Evolutionary conservation across 106 monocot species (phyloP), one percentile per base, ranked within the genome.

Genomic region (Dioscorea zingiberensis): DNA sequence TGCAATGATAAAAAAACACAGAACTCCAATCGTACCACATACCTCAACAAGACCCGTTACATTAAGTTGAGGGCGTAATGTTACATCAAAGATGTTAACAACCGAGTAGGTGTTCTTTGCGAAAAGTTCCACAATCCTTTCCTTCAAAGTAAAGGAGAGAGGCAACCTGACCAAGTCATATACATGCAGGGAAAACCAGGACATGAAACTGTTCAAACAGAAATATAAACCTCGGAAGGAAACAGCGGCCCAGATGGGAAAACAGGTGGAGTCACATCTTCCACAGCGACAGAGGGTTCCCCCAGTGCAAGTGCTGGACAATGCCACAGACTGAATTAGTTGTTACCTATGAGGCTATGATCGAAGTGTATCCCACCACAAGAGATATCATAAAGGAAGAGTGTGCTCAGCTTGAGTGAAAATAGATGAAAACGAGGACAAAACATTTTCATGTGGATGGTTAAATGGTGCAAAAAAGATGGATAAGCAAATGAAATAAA

Each of bases 21-120:
- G 38, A 38, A 38, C 38, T 38, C 38, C 38, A 38, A 6, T 6
- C 6, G 38, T 38, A 11, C n/a, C 4, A 29, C 71, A 69, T 77
- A 91, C 95, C 95, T 95, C 95, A 77, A 95, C 87, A 47, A 88
- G 75, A 63, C 95, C 95, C 62, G 95, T 88, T 47, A 81, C 76
- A 75, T 91, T 95, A 59, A 95, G 80, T 47, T 85, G 95, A 71
- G 95, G 95, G 10, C 85, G 85, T 71, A 95, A 78, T 13, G 95
- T 95, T 59, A 88, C 77, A 74, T 95, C 95, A 81, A 95, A 95
- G 47, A 95, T 95, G 77, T 95, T 95, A 24, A 95, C 91, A 56
- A 95, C 95, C 48, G 95, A 91, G 59, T 91, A 88, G 11, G 91
- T 95, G 47, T 91, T 95, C 44, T 63, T 82, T 71, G 88, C 95